These are phyloP conservation scores for Russula lepida DNA, from an alignment of 768 basidiomycete species.

Conservation along the genomic window DNA sequence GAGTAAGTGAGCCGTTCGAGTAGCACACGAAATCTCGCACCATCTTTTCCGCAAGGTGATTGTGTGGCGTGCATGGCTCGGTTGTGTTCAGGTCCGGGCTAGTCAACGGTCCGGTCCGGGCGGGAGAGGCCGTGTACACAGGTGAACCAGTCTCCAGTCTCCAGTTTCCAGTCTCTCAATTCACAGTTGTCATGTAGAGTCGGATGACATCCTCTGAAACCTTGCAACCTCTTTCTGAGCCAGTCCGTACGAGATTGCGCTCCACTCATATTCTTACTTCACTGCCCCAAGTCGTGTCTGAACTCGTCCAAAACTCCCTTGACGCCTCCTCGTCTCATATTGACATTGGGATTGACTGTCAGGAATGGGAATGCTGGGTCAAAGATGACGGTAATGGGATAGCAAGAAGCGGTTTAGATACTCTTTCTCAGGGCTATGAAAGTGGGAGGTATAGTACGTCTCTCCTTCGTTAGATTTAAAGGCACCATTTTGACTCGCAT, in stretches of 20 bases:
- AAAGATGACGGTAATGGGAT: slow-evolving; percentile 82
- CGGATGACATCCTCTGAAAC: slow-evolving; percentile 1
- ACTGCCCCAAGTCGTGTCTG: slow-evolving; percentile 67
- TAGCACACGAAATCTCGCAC: neutral
- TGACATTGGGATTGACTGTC: slow-evolving; percentile 63
- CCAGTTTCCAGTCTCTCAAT: no score
- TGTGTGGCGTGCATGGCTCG: neutral
- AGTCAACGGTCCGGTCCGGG: neutral
- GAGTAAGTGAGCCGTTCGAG: neutral
- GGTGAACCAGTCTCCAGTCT: no score
- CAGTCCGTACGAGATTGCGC: slow-evolving; percentile 65
- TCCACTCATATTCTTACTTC: slow-evolving; percentile 82
- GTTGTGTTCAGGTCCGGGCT: neutral
- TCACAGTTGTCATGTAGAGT: neutral
- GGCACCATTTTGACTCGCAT: neutral
- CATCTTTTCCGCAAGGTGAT: slow-evolving; percentile 1
- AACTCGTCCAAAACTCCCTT: slow-evolving; percentile 84
- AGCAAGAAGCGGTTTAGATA: slow-evolving; percentile 44
- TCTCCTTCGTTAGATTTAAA: neutral
- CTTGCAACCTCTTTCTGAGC: slow-evolving; percentile 36
- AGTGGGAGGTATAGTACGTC: slow-evolving; percentile 61
- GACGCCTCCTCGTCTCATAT: slow-evolving; percentile 69
- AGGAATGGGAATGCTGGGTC: slow-evolving; percentile 78
- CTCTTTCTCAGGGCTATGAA: slow-evolving; percentile 44
- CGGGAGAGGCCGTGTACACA: neutral